These are phyloP conservation scores for Coniferiporia weirii DNA, from an alignment of 1,284 basidiomycete species.

Conservation along the genomic window DNA sequence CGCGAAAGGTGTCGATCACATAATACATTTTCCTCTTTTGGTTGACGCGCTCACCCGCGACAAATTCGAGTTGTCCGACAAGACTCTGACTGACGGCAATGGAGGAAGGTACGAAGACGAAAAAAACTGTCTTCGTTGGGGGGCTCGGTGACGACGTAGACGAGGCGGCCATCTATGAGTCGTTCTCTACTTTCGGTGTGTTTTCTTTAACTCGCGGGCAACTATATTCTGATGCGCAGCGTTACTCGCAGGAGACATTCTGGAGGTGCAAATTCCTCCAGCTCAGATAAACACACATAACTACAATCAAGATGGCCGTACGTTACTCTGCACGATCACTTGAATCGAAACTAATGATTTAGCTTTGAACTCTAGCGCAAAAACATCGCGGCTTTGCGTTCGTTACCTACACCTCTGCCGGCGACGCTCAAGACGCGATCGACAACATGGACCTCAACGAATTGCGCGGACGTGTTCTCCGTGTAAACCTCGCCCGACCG, in stretches of 20 bases:
- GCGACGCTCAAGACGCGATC: conserved; percentile 80
- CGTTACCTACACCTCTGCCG: conserved; percentile 68
- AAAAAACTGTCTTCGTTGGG: conserved; percentile 77
- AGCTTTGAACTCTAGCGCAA: conserved; percentile 38
- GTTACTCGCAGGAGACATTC: conserved; percentile 59
- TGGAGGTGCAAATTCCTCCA: conserved; percentile 74
- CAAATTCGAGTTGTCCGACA: not conserved
- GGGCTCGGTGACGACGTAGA: conserved; percentile 73
- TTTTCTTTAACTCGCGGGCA: conserved; percentile 12
- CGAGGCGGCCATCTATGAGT: conserved; percentile 59
- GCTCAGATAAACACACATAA: conserved; percentile 56
- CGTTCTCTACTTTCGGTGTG: conserved; percentile 75
- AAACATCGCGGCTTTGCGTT: conserved; percentile 83
- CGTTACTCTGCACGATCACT: conserved; percentile 15
- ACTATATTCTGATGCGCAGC: not conserved
- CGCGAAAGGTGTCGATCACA: not conserved
- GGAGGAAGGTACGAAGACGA: conserved; percentile 76
- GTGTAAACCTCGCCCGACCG: conserved; percentile 72
- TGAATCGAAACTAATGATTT: conserved; percentile 18
- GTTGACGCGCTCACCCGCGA: not conserved
- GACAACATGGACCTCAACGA: conserved; percentile 89
- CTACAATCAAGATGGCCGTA: conserved; percentile 44
- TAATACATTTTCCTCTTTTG: not conserved
- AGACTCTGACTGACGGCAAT: conserved; percentile 31
- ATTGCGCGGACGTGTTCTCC: conserved; percentile 64